Evolutionary conservation across 495 filamentous ascomycete genomes (phyloP), one percentile per base, ranked within the genome.

Genomic region (Corynascus novoguineensis): DNA sequence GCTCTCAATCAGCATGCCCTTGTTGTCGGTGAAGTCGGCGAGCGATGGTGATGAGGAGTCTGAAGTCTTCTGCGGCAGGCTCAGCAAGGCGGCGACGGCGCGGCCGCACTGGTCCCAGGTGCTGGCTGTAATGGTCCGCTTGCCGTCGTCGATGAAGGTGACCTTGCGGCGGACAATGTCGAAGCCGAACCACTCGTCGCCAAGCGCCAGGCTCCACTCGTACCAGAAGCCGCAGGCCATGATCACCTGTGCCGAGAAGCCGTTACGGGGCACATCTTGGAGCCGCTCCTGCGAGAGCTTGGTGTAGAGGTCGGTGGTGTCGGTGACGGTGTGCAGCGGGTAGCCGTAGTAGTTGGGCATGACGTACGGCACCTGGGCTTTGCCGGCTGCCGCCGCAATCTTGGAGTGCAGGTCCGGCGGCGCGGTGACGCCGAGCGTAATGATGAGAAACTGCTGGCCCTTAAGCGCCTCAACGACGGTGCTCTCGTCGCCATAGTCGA

Each of bases 341-440:
- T 42, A 28, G 25, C 77, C 77, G 58, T 68, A 87, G 44, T 74
- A 75, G 64, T 85, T 86, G 17, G 86, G 86, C 37, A 87, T 64
- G 50, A 88, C 64, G 68, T 79, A 86, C 0, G 65, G 69, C 0
- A 89, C 81, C 14, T 76, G 78, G 1, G 86, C 86, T 46, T 78
- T 73, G 9, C 72, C 80, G 1, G 86, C 85, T 1, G 84, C 84
- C 4, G 77, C 59, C 55, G 83, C 65, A 54, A 88, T 70, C 44
- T 74, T 70, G 29, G 40, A 48, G 11, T 85, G 76, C 3, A 67
- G 70, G 29, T 60, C 60, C 2, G n/a, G 34, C 14, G 64, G 50
- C 25, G 64, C 59, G 2, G 15, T 5, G 11, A 61, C 50, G 1
- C 56, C 57, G 53, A 87, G 65, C 1, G 80, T 83, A 61, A 87